Conservation (phyloP, 331 rosid genomes). For the Prunus yedoensis region DNA sequence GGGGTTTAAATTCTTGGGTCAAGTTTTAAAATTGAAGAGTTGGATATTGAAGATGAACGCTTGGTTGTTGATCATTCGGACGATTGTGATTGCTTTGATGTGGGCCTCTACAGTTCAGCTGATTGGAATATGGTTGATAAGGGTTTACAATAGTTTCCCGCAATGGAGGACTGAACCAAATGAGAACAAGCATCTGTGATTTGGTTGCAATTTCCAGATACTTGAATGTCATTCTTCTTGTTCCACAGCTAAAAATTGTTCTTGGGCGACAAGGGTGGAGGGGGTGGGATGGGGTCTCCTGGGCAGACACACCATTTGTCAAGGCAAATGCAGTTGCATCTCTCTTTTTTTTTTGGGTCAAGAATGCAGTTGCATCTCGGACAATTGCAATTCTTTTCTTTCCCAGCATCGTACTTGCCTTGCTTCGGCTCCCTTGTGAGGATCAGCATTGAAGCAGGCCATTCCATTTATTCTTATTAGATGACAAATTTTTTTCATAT, state of each 20-base stretch:
- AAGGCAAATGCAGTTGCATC: not conserved
- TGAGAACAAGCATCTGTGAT: slow-evolving; percentile 92
- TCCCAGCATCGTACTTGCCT: not conserved
- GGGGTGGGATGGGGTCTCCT: not conserved
- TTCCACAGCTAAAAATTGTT: slow-evolving; percentile 88
- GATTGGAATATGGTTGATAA: slow-evolving; percentile 47
- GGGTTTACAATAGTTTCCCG: slow-evolving; percentile 85
- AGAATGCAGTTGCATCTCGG: not conserved
- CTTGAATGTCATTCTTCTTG: slow-evolving; percentile 79
- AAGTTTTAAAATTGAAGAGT: slow-evolving; percentile 45
- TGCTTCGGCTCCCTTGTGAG: not conserved
- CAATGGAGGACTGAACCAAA: slow-evolving; percentile 97
- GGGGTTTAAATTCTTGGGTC: slow-evolving; percentile 51
- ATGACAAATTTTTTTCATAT: no score
- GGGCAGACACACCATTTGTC: not conserved
- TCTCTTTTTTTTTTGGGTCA: no score
- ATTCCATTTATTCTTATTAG: no score
- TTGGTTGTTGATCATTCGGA: slow-evolving; percentile 64
- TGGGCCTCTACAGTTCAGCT: slow-evolving; percentile 70
- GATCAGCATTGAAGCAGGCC: not conserved
- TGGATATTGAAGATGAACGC: slow-evolving; percentile 48
- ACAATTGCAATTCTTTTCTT: not conserved
- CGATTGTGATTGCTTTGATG: slow-evolving; percentile 58
- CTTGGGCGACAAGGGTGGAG: slow-evolving; percentile 74
- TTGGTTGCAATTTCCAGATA: slow-evolving; percentile 86